Conservation (phyloP, 1,139 yeast species). For the Schwanniomyces etchellsii region DNA sequence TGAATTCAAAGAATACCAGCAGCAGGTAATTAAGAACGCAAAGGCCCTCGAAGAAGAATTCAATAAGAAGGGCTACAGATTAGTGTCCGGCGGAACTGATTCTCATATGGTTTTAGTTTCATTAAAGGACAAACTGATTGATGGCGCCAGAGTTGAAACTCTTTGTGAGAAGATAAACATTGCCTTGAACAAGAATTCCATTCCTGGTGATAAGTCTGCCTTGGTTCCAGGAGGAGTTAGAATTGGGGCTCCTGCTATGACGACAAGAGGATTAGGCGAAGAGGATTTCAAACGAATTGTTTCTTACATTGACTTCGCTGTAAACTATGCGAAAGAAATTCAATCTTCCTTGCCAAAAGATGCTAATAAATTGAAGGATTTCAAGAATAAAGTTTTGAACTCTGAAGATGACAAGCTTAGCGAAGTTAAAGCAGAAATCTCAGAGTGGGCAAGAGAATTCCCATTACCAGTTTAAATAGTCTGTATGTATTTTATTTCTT, state of each 20-base stretch:
- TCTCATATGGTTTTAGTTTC: slow-evolving; percentile 93
- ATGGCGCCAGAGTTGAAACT: slow-evolving; percentile 96
- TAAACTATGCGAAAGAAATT: slow-evolving; percentile 68
- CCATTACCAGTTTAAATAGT: slow-evolving; percentile 69
- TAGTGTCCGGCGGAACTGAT: slow-evolving; percentile 94
- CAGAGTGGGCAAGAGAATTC: slow-evolving; percentile 88
- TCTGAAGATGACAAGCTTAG: slow-evolving; percentile 61
- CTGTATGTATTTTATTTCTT: slow-evolving; percentile 1
- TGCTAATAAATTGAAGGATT: slow-evolving; percentile 90
- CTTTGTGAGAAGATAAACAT: slow-evolving; percentile 93
- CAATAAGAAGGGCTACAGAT: slow-evolving; percentile 63
- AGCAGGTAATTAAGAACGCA: slow-evolving; percentile 84
- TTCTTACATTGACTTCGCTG: slow-evolving; percentile 77
- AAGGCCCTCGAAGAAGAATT: slow-evolving; percentile 76
- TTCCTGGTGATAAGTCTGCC: slow-evolving; percentile 98
- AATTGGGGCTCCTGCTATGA: slow-evolving; percentile 98
- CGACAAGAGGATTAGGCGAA: slow-evolving; percentile 91
- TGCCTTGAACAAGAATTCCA: slow-evolving; percentile 94
- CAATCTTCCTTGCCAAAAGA: slow-evolving; percentile 76
- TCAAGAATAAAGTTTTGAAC: slow-evolving; percentile 72
- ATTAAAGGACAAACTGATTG: slow-evolving; percentile 83
- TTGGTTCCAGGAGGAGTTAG: slow-evolving; percentile 97
- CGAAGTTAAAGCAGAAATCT: slow-evolving; percentile 70
- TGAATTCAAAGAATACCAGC: slow-evolving; percentile 87
- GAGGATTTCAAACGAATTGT: slow-evolving; percentile 83